phyloP scores from a whole-genome alignment of 2,329 filamentous ascomycete genomes.

The Talaromyces sp. region DNA sequence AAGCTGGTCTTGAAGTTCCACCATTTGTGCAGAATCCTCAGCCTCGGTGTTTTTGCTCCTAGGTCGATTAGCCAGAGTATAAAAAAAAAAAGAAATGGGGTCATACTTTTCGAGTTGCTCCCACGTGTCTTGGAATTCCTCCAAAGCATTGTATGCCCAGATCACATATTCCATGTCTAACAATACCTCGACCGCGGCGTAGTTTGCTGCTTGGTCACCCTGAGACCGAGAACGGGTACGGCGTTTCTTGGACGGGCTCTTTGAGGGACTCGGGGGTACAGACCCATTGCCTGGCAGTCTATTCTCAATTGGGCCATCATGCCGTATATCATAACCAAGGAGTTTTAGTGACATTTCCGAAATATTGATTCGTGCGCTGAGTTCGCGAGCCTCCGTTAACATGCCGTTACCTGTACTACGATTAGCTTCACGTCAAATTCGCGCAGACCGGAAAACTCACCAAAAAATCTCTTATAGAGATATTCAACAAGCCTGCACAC shows the following conservation, averaged over 20 bases:
- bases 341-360: constrained; percentile 40
- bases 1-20: constrained; percentile 53
- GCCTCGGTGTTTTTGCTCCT: constrained; percentile 22
- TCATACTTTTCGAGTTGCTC: constrained; percentile 38
- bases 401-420: constrained; percentile 28
- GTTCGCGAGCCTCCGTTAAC: constrained; percentile 51
- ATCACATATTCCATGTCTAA: constrained; percentile 66
- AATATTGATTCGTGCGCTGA: constrained; percentile 48
- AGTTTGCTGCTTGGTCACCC: constrained; percentile 14
- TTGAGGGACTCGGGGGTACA: constrained; percentile 28
- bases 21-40: constrained; percentile 23
- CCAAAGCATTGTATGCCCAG: constrained; percentile 61
- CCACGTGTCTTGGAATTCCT: constrained; percentile 58
- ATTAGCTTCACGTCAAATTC: constrained; percentile 22
- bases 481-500: constrained; percentile 64
- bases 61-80: constrained; percentile 9
- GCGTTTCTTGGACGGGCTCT: constrained; percentile 19
- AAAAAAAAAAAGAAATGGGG: neutral
- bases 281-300: constrained; percentile 18
- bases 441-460: constrained; percentile 52
- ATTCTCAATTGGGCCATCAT: constrained; percentile 18
- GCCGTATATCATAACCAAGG: constrained; percentile 33
- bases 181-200: constrained; percentile 50
- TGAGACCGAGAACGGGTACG: constrained; percentile 20
- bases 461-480: constrained; percentile 77